Conservation (phyloP, 441 rosid genomes). For the Aquilaria agallochum region DNA sequence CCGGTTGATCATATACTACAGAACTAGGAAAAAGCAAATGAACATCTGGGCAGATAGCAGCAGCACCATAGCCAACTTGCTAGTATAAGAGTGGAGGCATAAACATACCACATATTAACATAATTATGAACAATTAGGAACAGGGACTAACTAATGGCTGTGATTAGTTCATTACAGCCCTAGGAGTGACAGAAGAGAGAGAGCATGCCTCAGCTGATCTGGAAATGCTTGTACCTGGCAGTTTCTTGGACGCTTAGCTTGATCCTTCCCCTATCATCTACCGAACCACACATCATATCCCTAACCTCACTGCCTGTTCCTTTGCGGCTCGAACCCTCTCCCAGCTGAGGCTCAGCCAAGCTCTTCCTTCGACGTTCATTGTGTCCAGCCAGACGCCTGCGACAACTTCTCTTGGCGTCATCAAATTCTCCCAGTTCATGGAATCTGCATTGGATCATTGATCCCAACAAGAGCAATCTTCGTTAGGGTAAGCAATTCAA, state of each 20-base stretch:
- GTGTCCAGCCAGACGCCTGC: slow-evolving; percentile 58
- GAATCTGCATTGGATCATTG: slow-evolving; percentile 30
- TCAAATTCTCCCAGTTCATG: slow-evolving; percentile 58
- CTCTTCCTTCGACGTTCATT: slow-evolving; percentile 62
- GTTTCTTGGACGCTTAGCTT: slow-evolving; percentile 39
- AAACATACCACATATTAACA: too few species aligned
- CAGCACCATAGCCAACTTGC: too few species aligned
- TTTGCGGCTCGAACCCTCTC: slow-evolving; percentile 25
- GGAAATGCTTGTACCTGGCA: slow-evolving; percentile 41
- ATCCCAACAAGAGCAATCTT: too few species aligned
- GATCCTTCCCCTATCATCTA: slow-evolving; percentile 33
- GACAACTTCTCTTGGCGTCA: slow-evolving; percentile 56
- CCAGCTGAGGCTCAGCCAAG: slow-evolving; percentile 23
- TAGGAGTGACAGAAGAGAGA: slow-evolving; percentile 69
- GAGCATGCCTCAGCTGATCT: slow-evolving; percentile 48
- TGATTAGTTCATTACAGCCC: background rate
- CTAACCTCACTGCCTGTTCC: slow-evolving; percentile 22
- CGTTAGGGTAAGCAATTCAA: too few species aligned
- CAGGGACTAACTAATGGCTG: too few species aligned
- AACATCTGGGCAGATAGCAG: too few species aligned
- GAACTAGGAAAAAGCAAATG: too few species aligned
- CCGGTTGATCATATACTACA: too few species aligned
- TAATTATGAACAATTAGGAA: too few species aligned
- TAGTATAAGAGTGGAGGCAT: too few species aligned
- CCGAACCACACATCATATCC: slow-evolving; percentile 36